Base-by-base conservation (phyloP, 2,329 filamentous ascomycete species). In the Fusarium humuli region DNA sequence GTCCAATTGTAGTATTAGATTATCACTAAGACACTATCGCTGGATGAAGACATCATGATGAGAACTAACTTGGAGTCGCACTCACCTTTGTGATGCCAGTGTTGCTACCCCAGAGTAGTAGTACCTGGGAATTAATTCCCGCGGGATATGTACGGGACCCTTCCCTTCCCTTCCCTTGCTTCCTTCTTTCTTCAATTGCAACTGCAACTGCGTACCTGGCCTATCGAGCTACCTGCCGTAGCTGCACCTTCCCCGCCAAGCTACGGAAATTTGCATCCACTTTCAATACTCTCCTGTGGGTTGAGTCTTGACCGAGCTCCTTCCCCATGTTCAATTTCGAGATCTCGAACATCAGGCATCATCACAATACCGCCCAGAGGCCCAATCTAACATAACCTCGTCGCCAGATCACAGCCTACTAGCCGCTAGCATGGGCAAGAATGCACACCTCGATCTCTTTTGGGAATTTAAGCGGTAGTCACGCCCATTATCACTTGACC, bases 221-320 rank as follows among this genome's bases (percentile, higher is more conserved):
- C 45, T 30, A 48, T 25, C 30, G 27, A 56, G 48, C 53, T 46
- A 61, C 47, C 32, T 52, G 40, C 49, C 34, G 59, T 56, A 63
- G 57, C 65, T 72, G 46, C 61, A 72, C 25, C 61, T 69, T 66
- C 65, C 68, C 68, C 59, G 59, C 68, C 64, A 52, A 64, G 47
- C 64, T 55, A 71, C 50, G 63, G 46, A 66, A 50, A 37, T 49
- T 40, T 34, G 55, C 62, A 57, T 59, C 68, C 68, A 69, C 68
- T 65, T 52, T 23, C 25, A 50, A 60, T 71, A 41, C 42, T 18
- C 40, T 41, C 42, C 27, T 55, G 37, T 52, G 45, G 41, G 47
- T 47, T 59, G 23, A 62, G 42, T 37, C 47, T 42, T 59, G 32
- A 67, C 47, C 52, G 67, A 61, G 37, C 45, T 49, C 29, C 44